Evolutionary conservation across 257 asterid genomes (phyloP).

Genomic region (Solanum pinnatisectum): DNA sequence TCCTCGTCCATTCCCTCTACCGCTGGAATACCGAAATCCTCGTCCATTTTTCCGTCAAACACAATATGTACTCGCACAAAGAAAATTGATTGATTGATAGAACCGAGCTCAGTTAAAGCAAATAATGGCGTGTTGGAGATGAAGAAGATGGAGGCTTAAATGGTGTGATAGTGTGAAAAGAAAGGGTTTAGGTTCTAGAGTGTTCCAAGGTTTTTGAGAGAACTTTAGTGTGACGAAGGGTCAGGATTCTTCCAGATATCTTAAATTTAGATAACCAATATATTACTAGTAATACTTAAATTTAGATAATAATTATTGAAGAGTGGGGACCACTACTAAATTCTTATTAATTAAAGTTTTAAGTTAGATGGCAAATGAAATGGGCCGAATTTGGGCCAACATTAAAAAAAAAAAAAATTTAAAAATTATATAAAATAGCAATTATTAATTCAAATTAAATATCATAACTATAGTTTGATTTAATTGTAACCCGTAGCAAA

Average conservation of each 20-base stretch:
- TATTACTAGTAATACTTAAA: neutral
- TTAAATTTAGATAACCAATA: neutral
- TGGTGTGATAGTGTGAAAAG: neutral
- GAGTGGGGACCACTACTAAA: neutral
- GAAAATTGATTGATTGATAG: neutral
- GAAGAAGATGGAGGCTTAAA: neutral
- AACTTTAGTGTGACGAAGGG: constrained; percentile 1
- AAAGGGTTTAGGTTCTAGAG: constrained; percentile 28
- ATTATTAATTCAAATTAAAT: too few relatives aligned
- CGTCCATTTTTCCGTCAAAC: constrained; percentile 28
- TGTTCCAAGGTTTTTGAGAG: constrained; percentile 40
- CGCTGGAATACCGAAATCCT: constrained; percentile 51
- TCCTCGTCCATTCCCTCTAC: constrained; percentile 45
- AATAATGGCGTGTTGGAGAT: neutral
- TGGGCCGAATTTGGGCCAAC: neutral
- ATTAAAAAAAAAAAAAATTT: too few relatives aligned
- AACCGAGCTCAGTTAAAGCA: neutral
- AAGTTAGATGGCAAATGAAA: neutral
- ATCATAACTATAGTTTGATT: too few relatives aligned
- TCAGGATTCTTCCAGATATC: constrained; percentile 25
- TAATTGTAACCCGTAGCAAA: too few relatives aligned
- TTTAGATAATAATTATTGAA: neutral
- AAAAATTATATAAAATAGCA: too few relatives aligned
- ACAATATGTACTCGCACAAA: neutral
- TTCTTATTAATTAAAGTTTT: neutral